A percentile compares a stretch with the other conserved stretches of the same genome.
Evolutionary conservation across 2,329 filamentous ascomycete genomes (phyloP).

Genomic region (Chalara sp.): DNA sequence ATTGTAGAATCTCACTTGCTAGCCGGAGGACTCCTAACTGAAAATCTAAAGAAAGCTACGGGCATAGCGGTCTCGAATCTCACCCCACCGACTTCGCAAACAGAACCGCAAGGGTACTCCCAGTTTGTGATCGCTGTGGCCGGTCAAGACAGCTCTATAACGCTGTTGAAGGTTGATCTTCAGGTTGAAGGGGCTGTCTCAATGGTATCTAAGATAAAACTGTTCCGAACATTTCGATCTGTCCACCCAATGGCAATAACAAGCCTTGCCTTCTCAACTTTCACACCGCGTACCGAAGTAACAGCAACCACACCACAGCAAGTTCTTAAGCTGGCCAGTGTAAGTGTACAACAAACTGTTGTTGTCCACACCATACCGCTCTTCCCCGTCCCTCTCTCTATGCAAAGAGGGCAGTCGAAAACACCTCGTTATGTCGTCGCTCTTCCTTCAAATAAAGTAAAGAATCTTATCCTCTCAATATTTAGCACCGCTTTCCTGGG

Average conservation of each 20-base stretch:
- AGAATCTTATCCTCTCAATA: not conserved
- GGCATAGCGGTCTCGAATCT: conserved; percentile 73
- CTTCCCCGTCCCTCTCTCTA: conserved; percentile 23
- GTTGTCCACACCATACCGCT: conserved; percentile 29
- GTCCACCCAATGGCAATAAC: conserved; percentile 55
- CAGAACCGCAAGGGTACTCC: conserved; percentile 49
- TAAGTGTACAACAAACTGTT: conserved; percentile 27
- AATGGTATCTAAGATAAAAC: conserved; percentile 44
- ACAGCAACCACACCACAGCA: conserved; percentile 23
- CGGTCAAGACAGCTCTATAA: conserved; percentile 72
- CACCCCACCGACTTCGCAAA: conserved; percentile 42
- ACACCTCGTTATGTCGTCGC: conserved; percentile 26
- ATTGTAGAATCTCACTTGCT: conserved; percentile 50
- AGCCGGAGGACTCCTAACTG: conserved; percentile 36
- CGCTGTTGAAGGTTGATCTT: conserved; percentile 72
- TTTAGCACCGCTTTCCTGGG: conserved; percentile 13
- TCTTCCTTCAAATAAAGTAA: conserved; percentile 18
- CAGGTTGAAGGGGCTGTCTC: conserved; percentile 38
- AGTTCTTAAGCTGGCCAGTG: conserved; percentile 26
- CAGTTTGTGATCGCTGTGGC: conserved; percentile 79
- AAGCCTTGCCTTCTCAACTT: conserved; percentile 47
- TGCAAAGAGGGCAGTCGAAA: conserved; percentile 21
- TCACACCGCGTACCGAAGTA: conserved; percentile 20
- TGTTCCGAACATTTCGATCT: conserved; percentile 44
- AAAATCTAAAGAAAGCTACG: conserved; percentile 65